phyloP scores from a whole-genome alignment of 2,329 filamentous ascomycete genomes.

The Chaetothyriales sp. region DNA sequence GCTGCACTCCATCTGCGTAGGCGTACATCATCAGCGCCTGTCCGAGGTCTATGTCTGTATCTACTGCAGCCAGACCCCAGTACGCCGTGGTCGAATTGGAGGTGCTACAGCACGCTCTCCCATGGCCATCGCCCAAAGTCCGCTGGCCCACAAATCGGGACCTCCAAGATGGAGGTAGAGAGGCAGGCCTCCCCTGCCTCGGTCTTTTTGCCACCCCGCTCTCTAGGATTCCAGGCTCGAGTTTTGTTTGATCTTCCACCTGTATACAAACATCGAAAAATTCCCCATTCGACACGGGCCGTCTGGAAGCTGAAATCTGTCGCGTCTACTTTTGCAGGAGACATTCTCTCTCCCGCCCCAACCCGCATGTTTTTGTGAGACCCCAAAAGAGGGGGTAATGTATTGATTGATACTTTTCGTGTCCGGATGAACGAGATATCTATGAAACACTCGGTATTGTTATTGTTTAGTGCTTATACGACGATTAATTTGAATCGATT shows the following conservation, averaged over 20 bases:
- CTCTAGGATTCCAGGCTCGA: no score
- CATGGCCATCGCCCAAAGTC: slow-evolving; percentile 11
- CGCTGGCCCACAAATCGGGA: slow-evolving; percentile 15
- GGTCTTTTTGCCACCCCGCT: no score
- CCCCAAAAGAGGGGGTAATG: neutral
- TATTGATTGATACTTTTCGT: neutral
- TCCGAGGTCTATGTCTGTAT: slow-evolving; percentile 38
- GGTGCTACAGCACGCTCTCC: slow-evolving; percentile 20
- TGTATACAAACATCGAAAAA: no score
- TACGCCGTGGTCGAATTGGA: slow-evolving; percentile 25
- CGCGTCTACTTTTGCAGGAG: no score
- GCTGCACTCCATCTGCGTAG: slow-evolving; percentile 46
- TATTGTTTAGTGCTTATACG: neutral
- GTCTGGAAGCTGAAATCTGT: no score
- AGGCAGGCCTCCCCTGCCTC: no score
- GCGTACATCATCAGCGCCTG: slow-evolving; percentile 36
- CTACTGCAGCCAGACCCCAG: slow-evolving; percentile 35
- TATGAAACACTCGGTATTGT: neutral
- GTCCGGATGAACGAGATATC: neutral
- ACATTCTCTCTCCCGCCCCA: no score
- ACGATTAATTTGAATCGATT: neutral
- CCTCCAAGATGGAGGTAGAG: neutral
- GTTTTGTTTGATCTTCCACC: no score
- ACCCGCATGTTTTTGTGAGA: no score
- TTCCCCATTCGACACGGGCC: no score